Conservation (phyloP, 306 rosid species). For the Malus orientalis region DNA sequence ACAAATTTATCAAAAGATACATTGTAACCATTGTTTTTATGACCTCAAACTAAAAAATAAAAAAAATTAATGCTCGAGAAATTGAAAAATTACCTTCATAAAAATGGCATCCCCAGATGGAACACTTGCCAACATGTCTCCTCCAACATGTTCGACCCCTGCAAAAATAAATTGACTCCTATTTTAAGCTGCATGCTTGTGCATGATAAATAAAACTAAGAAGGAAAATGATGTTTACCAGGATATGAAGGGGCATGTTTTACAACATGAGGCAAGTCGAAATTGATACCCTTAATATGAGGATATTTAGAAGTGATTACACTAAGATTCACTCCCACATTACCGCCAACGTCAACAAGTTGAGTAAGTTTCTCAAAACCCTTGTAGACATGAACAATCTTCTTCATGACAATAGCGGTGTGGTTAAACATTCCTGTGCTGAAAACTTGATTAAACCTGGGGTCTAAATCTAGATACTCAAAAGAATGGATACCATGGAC, state of each 20-base stretch:
- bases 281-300: conserved; percentile 36
- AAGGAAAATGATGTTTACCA: conserved; percentile 1
- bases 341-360: conserved; percentile 61
- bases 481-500: conserved; percentile 32
- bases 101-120: conserved; percentile 56
- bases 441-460: conserved; percentile 31
- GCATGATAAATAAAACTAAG: not conserved
- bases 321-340: conserved; percentile 37
- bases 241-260: conserved; percentile 36
- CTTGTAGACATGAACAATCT: conserved; percentile 29
- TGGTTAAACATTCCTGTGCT: conserved; percentile 41
- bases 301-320: conserved; percentile 47
- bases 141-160: conserved; percentile 44
- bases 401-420: conserved; percentile 27
- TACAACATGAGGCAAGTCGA: conserved; percentile 40
- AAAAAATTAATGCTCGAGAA: not conserved
- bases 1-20: not conserved
- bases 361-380: conserved; percentile 33
- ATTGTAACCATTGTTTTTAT: not conserved
- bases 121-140: conserved; percentile 52
- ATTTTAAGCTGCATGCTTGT: not conserved
- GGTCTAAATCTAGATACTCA: conserved; percentile 28
- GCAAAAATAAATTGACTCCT: not conserved
- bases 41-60: not conserved
- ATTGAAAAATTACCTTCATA: conserved; percentile 34